Base-by-base conservation (phyloP, 495 filamentous ascomycete genomes). In the Aspergillus mulundensis region DNA sequence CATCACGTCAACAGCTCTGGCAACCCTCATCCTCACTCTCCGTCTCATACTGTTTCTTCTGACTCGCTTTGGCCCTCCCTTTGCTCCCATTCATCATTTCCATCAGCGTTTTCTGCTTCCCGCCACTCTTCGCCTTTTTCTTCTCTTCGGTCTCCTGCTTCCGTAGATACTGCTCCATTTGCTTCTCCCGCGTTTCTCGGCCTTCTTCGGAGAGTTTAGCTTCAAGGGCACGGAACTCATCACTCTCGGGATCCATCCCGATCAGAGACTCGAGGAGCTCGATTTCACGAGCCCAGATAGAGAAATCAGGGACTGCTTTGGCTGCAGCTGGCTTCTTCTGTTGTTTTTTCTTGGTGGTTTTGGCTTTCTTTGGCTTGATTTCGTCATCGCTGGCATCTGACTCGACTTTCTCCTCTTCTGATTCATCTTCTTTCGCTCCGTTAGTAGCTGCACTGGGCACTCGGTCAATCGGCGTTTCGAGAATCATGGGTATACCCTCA, bases 381-480 rank as follows among this genome's bases (percentile, higher is more conserved):
- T 69, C 68, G 14, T 51, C 56, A 25, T 64, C 64, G 41, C 54
- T 57, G 1, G 59, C 65, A 8, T 51, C 58, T n/a, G 57, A 61
- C 0, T 56, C 54, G 16, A 50, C 65, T n/a, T n/a, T n/a, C 7
- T 53, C 58, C n/a, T 59, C 63, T 0, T 56, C 54, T 14, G 50
- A 50, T 4, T 36, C 30, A 24, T 50, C 15, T 43, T 42, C 41
- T 1, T 53, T 54, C 2, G 30, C 46, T 38, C 59, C 50, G 7
- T 53, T 44, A 12, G 53, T 36, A 10, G 40, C 19, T 4, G 23
- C 12, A 11, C 30, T 7, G 6, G 48, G 34, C 6, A 19, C 60
- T n/a, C 81, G 77, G 43, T 95, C 88, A 62, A 96, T 93, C 15
- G 94, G 94, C 38, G 94, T 97, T 72, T 98, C 94, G 16, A 98